Evolutionary conservation across 257 asterid genomes (phyloP).

Genomic region (Lantana camara): DNA sequence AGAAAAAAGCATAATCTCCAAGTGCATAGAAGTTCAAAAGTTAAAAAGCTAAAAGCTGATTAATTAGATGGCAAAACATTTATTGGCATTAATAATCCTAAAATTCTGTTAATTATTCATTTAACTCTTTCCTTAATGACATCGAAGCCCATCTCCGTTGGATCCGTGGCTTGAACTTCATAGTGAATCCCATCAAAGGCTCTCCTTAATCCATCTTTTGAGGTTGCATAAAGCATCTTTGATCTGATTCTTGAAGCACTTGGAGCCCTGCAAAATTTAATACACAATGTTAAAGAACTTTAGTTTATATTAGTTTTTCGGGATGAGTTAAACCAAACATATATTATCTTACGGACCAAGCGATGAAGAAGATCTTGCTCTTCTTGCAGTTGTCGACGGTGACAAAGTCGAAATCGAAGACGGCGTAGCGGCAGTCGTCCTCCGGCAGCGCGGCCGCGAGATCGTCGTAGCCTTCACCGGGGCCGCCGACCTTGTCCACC

Average conservation of each 20-base stretch:
- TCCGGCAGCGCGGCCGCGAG: conserved; percentile 72
- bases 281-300: background rate
- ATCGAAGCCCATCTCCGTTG: conserved; percentile 89
- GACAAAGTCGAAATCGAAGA: conserved; percentile 86
- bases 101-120: conserved; percentile 23
- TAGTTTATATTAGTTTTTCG: no score
- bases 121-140: conserved; percentile 70
- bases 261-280: conserved; percentile 58
- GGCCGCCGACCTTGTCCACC: conserved; percentile 84
- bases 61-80: conserved; percentile 38
- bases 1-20: conserved; percentile 28
- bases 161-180: conserved; percentile 92
- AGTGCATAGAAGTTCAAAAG: conserved; percentile 37
- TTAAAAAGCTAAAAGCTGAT: conserved; percentile 29
- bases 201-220: conserved; percentile 74
- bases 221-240: conserved; percentile 87
- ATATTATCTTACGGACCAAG: conserved; percentile 84
- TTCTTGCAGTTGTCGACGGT: conserved; percentile 85
- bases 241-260: conserved; percentile 78
- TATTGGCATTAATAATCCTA: no score
- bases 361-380: conserved; percentile 96
- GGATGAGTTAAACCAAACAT: no score
- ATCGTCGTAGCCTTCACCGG: conserved; percentile 74
- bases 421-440: conserved; percentile 91
- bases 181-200: conserved; percentile 84